phyloP scores from a whole-genome alignment of 2,329 filamentous ascomycete species.

The Dactylellina cionopaga region DNA sequence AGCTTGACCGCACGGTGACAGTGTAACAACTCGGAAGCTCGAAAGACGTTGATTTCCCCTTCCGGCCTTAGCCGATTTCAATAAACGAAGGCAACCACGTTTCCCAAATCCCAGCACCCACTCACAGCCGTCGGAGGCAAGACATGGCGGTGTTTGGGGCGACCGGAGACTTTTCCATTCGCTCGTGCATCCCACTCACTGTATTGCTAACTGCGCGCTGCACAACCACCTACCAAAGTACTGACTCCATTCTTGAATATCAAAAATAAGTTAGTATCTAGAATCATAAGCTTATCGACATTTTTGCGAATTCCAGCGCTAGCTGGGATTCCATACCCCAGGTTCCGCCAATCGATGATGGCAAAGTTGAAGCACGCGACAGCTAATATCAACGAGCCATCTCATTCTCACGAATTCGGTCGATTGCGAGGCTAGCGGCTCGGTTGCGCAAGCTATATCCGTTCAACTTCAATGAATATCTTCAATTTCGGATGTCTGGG shows the following conservation, averaged over 20 bases:
- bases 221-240: too few species aligned
- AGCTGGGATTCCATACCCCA: constrained; percentile 13
- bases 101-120: constrained; percentile 13
- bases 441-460: constrained; percentile 36
- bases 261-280: neutral
- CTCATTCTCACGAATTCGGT: neutral
- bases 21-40: constrained; percentile 39
- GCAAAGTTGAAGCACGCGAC: constrained; percentile 5
- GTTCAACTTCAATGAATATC: constrained; percentile 15
- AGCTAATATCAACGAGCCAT: constrained; percentile 4
- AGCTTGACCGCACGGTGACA: neutral
- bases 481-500: constrained; percentile 30
- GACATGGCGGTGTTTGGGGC: constrained; percentile 32
- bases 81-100: constrained; percentile 51
- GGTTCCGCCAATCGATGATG: constrained; percentile 10
- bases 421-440: constrained; percentile 18
- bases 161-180: constrained; percentile 47
- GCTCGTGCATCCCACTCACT: constrained; percentile 14
- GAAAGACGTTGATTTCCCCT: constrained; percentile 20
- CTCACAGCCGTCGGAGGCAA: constrained; percentile 7
- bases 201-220: neutral
- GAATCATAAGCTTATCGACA: constrained; percentile 21
- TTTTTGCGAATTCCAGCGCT: constrained; percentile 4
- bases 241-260: too few species aligned
- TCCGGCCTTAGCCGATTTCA: constrained; percentile 29